phyloP scores from a whole-genome alignment of 805 yeast species.

The Wickerhamiella siamensis region DNA sequence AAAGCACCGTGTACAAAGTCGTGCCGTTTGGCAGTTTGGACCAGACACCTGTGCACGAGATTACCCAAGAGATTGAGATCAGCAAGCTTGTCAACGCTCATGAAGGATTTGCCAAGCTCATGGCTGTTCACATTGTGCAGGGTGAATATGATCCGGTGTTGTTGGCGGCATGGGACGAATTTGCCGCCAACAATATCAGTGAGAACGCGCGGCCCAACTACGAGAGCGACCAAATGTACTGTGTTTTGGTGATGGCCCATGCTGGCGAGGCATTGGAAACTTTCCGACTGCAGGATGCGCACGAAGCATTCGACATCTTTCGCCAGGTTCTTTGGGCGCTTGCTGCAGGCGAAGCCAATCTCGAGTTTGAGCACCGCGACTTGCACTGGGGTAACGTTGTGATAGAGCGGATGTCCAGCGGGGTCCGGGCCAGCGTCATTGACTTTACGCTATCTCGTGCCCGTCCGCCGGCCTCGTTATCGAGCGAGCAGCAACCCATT shows the following conservation, averaged over 20 bases:
- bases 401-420: conserved; percentile 23
- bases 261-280: conserved; percentile 32
- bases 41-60: conserved; percentile 31
- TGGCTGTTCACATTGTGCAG: conserved; percentile 32
- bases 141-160: conserved; percentile 32
- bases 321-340: conserved; percentile 39
- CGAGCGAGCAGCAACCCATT: conserved; percentile 20
- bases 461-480: conserved; percentile 18
- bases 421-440: conserved; percentile 35
- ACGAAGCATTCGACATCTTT: conserved; percentile 33
- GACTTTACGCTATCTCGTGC: conserved; percentile 47
- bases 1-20: conserved; percentile 31
- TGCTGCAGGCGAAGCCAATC: conserved; percentile 36
- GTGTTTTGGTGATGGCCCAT: conserved; percentile 24
- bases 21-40: conserved; percentile 38
- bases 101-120: conserved; percentile 34
- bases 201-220: conserved; percentile 31
- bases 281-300: conserved; percentile 14
- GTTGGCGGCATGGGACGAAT: conserved; percentile 33
- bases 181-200: conserved; percentile 18
- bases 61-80: conserved; percentile 35
- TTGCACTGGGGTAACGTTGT: conserved; percentile 52
- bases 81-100: conserved; percentile 28
- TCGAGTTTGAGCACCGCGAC: conserved; percentile 58
- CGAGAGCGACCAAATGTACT: conserved; percentile 24